Evolutionary conservation across 805 yeast genomes (phyloP).

Genomic region (Yarrowia hollandica): DNA sequence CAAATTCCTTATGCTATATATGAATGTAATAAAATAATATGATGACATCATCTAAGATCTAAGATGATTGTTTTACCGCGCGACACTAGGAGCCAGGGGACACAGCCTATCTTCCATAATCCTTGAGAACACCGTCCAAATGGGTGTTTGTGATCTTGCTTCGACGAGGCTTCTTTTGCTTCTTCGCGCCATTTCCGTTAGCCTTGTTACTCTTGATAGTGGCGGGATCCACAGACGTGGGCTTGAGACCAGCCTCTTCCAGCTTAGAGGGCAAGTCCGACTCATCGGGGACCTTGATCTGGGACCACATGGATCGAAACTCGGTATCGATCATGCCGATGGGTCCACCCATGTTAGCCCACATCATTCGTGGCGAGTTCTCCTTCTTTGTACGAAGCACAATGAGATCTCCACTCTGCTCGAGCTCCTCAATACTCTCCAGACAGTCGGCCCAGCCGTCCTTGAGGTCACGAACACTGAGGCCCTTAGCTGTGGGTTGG

Average conservation of each 20-base stretch:
- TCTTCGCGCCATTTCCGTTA: conserved; percentile 55
- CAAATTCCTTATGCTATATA: conserved; percentile 5
- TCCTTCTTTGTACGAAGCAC: conserved; percentile 92
- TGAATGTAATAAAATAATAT: conserved; percentile 11
- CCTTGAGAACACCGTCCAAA: conserved; percentile 92
- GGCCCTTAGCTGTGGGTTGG: conserved; percentile 86
- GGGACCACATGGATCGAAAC: conserved; percentile 78
- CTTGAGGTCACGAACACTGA: conserved; percentile 72
- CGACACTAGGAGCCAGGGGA: neutral
- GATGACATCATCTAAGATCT: neutral
- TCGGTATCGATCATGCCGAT: conserved; percentile 73
- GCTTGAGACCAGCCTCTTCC: conserved; percentile 84
- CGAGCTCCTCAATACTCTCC: conserved; percentile 74
- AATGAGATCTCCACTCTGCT: conserved; percentile 70
- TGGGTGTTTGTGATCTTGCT: conserved; percentile 95
- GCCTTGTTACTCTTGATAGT: conserved; percentile 65
- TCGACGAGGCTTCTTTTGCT: conserved; percentile 87
- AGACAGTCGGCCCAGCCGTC: conserved; percentile 96
- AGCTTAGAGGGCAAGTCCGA: conserved; percentile 78
- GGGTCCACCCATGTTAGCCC: conserved; percentile 84
- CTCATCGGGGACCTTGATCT: conserved; percentile 74
- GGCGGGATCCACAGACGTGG: conserved; percentile 97
- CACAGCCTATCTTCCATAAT: conserved; percentile 48
- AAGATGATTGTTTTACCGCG: neutral
- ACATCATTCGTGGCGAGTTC: conserved; percentile 84